Evolutionary conservation across 2,329 filamentous ascomycete genomes (phyloP), one percentile per base, ranked within the genome.

Genomic region (Graphilbum ipis-grandicollis): DNA sequence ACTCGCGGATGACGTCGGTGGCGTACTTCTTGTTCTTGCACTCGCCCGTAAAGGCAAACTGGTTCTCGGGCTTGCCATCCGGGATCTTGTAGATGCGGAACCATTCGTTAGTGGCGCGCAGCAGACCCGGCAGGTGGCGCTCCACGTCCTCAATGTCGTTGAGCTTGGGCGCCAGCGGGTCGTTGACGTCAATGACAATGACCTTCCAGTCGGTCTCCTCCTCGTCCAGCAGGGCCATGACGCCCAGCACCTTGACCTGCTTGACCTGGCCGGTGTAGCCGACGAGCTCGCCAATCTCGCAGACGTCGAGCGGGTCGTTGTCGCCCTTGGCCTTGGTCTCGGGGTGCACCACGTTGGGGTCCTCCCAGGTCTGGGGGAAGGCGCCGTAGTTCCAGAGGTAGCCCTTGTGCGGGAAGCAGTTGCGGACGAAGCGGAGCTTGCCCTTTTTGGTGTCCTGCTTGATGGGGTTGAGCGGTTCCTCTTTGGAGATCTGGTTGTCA

Each of bases 1-100:
- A 96, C 71, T 98, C 90, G 49, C 79, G 82, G 57, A 98, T 75
- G 54, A 98, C 82, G 46, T 98, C 90, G 60, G 80, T 79, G 59
- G 90, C 90, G 62, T 96, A 94, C 80, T 80, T 84, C 77, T 86
- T 93, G 79, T 98, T 98, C 80, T 98, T 98, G 82, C 88, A 96
- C 72, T 98, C 90, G 68, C 90, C 90, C 42, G 86, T 94, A 71
- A 98, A 98, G 54, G 90, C 90, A 57, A 98, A 98, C 69, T 96
- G 90, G 77, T 98, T 98, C 80, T 98, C 90, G 53, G 88, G 86
- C 85, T 98, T 98, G 71, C 90, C 90, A 58, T 98, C 90, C 57
- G 90, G 90, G 65, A 98, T 98, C 75, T 98, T 98, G 80, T 98
- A 98, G 75, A 98, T 98, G 62, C 90, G 85, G 85, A 98, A 98